Percentiles rank a stretch among this genome's conserved stretches.
These are phyloP conservation scores for Auxenochlorella pyrenoidosa DNA, from an alignment of 139 green algal genomes.

Conservation along the genomic window DNA sequence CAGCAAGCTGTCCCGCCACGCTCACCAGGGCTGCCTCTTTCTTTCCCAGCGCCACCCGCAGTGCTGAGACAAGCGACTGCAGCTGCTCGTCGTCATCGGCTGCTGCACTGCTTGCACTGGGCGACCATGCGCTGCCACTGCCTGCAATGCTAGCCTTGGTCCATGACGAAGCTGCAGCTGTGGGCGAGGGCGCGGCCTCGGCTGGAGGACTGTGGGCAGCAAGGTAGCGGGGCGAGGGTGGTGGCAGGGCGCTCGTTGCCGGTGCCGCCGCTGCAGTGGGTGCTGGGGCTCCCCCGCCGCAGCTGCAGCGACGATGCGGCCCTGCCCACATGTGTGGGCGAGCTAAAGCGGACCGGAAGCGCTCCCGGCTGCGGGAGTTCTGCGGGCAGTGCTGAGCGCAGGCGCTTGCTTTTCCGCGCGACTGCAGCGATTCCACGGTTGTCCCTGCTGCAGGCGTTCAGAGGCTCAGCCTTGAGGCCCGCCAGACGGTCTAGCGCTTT, in stretches of 20 bases:
- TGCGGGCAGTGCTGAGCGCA: background rate
- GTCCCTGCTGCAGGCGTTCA: no score
- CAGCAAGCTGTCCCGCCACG: conserved; percentile 14
- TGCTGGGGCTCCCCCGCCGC: no score
- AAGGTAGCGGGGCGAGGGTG: background rate
- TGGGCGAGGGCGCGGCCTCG: background rate
- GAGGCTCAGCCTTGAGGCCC: no score
- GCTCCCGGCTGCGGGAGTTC: background rate
- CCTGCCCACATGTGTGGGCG: background rate
- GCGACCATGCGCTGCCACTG: background rate
- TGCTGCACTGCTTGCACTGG: background rate
- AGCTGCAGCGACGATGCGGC: background rate
- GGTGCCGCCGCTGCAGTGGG: no score
- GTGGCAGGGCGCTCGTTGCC: no score
- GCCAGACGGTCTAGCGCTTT: no score
- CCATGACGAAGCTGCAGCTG: background rate
- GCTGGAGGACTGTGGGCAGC: background rate
- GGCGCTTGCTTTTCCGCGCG: no score
- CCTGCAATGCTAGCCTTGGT: background rate
- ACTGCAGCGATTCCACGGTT: no score
- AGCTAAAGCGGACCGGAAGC: no score
- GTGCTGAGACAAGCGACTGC: conserved; percentile 3
- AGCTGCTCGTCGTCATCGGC: conserved; percentile 27
- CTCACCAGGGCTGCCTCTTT: conserved; percentile 7
- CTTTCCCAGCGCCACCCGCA: conserved; percentile 28